phyloP scores from a whole-genome alignment of 2,329 filamentous ascomycete genomes.

The Aspergillus ochraceoroseus region DNA sequence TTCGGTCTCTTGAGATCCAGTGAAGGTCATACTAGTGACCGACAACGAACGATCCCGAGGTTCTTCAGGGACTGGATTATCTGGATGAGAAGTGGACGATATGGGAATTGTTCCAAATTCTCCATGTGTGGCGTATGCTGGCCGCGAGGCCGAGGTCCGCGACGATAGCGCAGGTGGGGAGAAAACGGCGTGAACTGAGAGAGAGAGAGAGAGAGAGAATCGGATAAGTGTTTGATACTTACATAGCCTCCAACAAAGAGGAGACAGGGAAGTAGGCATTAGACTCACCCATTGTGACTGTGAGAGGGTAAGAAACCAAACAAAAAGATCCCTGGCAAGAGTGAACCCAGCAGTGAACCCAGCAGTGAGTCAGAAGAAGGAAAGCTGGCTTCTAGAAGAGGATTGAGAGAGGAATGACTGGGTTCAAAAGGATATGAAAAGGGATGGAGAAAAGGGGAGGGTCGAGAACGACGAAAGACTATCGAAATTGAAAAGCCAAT shows the following conservation, averaged over 20 bases:
- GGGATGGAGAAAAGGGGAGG: neutral
- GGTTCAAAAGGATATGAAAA: neutral
- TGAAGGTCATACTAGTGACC: constrained; percentile 32
- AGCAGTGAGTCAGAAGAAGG: neutral
- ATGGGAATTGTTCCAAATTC: constrained; percentile 32
- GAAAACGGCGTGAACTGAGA: constrained; percentile 31
- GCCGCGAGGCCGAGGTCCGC: constrained; percentile 24
- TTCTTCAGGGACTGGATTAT: constrained; percentile 48
- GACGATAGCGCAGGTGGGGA: constrained; percentile 22
- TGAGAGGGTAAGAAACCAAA: constrained; percentile 1
- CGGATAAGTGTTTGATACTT: neutral
- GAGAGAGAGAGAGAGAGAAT: neutral
- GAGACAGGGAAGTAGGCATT: neutral
- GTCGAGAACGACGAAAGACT: neutral
- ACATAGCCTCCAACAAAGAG: neutral
- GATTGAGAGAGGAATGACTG: too few species aligned
- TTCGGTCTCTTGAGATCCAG: constrained; percentile 30
- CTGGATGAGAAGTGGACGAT: constrained; percentile 44
- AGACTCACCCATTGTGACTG: constrained; percentile 23
- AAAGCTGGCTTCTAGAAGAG: too few species aligned
- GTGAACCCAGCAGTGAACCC: neutral
- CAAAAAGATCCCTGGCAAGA: neutral
- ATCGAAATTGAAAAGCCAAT: neutral
- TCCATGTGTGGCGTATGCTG: constrained; percentile 22
- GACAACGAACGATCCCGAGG: constrained; percentile 39